These are phyloP conservation scores for Podaxis sp. DNA, from an alignment of 768 basidiomycete species.

Conservation along the genomic window DNA sequence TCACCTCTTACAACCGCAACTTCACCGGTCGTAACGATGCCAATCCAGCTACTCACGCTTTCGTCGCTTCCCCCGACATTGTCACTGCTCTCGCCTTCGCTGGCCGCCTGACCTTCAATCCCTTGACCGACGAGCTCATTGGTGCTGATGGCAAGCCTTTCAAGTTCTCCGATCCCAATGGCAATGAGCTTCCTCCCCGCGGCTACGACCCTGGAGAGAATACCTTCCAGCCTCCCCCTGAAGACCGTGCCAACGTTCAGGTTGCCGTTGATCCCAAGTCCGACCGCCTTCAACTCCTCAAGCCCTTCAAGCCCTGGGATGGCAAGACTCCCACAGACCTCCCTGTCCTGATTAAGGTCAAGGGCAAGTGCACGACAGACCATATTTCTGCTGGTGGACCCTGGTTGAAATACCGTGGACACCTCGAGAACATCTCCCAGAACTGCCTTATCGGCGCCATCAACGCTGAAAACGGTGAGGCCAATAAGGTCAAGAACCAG, in stretches of 20 bases:
- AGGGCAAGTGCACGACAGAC: constrained; percentile 99
- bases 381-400: constrained; percentile 98
- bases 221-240: constrained; percentile 94
- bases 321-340: constrained; percentile 87
- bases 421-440: constrained; percentile 97
- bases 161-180: constrained; percentile 92
- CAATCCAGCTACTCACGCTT: constrained; percentile 97
- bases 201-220: constrained; percentile 97
- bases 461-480: constrained; percentile 91
- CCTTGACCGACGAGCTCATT: constrained; percentile 81
- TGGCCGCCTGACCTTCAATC: constrained; percentile 95
- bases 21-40: constrained; percentile 99
- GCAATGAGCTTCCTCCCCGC: constrained; percentile 88
- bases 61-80: constrained; percentile 90
- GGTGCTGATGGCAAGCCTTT: constrained; percentile 94
- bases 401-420: constrained; percentile 99
- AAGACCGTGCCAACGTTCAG: constrained; percentile 73
- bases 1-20: constrained; percentile 99
- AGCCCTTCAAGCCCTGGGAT: constrained; percentile 90
- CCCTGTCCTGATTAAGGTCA: constrained; percentile 95
- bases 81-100: constrained; percentile 97
- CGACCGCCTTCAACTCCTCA: constrained; percentile 86
- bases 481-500: constrained; percentile 94
- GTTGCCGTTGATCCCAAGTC: constrained; percentile 84
- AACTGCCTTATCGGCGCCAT: constrained; percentile 98